Percentiles rank a stretch among this genome's conserved stretches.
These are phyloP conservation scores for Monilinia aucupariae DNA, from an alignment of 2,329 filamentous ascomycete genomes.

Conservation along the genomic window DNA sequence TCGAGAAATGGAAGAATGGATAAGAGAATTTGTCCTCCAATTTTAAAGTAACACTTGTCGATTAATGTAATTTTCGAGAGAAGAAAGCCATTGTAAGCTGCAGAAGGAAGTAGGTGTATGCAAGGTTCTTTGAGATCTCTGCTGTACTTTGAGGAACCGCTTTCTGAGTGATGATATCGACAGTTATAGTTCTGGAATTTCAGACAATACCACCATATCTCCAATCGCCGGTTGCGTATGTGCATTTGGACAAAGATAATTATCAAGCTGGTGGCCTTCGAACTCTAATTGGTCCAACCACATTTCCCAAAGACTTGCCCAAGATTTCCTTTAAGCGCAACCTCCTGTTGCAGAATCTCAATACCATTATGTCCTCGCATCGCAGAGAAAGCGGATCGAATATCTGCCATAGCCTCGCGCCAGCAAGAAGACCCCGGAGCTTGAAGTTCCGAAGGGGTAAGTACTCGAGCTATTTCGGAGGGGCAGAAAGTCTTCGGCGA, in stretches of 20 bases:
- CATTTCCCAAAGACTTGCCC: not conserved
- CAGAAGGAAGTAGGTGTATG: not conserved
- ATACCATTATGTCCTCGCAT: not conserved
- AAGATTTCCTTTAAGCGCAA: not conserved
- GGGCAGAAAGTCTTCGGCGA: slow-evolving; percentile 21
- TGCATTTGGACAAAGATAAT: not conserved
- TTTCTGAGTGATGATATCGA: not conserved
- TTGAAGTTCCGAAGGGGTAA: not conserved
- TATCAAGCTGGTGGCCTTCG: not conserved
- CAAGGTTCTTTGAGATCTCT: not conserved
- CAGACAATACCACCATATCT: too few relatives aligned
- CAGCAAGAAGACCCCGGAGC: not conserved
- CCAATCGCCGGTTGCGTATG: too few relatives aligned
- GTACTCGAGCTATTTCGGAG: slow-evolving; percentile 20
- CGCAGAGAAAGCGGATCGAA: not conserved
- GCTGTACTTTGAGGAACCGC: not conserved
- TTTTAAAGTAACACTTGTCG: not conserved
- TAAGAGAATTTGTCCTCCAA: not conserved
- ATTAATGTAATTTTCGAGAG: not conserved
- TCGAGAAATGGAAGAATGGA: not conserved
- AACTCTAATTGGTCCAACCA: not conserved
- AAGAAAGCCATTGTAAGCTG: not conserved
- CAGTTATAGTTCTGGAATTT: not conserved
- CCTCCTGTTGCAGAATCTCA: not conserved
- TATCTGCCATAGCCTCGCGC: not conserved